phyloP scores from a whole-genome alignment of 805 yeast genomes.

The Candida germanica region DNA sequence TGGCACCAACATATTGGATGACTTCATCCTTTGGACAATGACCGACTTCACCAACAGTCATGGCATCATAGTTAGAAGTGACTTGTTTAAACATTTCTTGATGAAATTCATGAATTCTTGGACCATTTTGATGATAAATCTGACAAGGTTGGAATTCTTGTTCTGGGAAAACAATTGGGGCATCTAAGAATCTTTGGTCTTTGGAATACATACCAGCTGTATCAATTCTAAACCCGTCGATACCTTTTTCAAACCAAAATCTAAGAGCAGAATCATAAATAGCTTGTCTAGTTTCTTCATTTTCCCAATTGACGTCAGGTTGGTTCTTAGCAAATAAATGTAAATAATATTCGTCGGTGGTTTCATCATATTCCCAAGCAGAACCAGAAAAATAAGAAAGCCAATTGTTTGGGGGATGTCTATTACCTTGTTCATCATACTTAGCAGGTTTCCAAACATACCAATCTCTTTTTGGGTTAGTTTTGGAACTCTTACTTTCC shows the following conservation, averaged over 20 bases:
- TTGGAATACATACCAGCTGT: slow-evolving; percentile 55
- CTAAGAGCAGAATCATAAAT: slow-evolving; percentile 47
- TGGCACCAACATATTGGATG: slow-evolving; percentile 40
- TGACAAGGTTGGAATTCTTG: slow-evolving; percentile 40
- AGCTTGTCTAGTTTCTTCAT: slow-evolving; percentile 32
- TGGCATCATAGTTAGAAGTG: slow-evolving; percentile 45
- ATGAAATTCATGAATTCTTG: slow-evolving; percentile 57
- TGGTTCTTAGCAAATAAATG: slow-evolving; percentile 52
- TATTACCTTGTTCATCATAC: slow-evolving; percentile 44
- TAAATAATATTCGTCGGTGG: slow-evolving; percentile 53
- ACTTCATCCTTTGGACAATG: slow-evolving; percentile 39
- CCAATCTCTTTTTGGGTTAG: slow-evolving; percentile 60
- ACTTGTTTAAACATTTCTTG: slow-evolving; percentile 46
- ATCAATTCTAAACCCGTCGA: slow-evolving; percentile 60
- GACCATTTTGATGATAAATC: slow-evolving; percentile 42
- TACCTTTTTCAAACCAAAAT: slow-evolving; percentile 56
- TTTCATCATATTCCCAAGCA: slow-evolving; percentile 57
- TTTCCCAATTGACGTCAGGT: slow-evolving; percentile 66
- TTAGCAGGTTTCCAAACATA: slow-evolving; percentile 54
- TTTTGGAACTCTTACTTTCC: slow-evolving; percentile 49
- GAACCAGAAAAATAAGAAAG: slow-evolving; percentile 49
- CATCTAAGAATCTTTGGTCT: slow-evolving; percentile 44
- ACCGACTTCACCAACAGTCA: slow-evolving; percentile 63
- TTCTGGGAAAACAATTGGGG: slow-evolving; percentile 45
- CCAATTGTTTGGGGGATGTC: slow-evolving; percentile 63